A percentile compares a stretch with the other conserved stretches of the same genome.
These are phyloP conservation scores for Suhomyces faveliae DNA, from an alignment of 805 yeast species.

Conservation along the genomic window DNA sequence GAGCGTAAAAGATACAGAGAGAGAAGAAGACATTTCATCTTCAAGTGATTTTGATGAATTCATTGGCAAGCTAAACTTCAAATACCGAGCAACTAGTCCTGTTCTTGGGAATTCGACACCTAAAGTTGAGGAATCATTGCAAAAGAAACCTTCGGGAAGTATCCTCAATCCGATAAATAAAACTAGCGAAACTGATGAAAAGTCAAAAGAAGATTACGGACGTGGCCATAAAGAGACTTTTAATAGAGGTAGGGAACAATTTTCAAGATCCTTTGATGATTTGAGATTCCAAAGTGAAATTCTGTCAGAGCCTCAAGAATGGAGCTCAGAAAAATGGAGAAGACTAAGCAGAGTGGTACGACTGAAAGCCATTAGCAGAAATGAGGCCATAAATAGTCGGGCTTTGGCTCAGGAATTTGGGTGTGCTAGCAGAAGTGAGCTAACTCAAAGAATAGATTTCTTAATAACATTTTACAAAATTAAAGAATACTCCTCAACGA, in stretches of 20 bases:
- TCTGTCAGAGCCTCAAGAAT: constrained; percentile 8
- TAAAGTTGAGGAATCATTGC: not conserved
- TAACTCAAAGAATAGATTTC: constrained; percentile 31
- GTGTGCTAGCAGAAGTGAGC: constrained; percentile 27
- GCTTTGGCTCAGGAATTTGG: constrained; percentile 26
- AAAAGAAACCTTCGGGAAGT: not conserved
- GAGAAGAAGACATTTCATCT: constrained; percentile 2
- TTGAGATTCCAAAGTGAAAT: not conserved
- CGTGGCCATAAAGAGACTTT: not conserved
- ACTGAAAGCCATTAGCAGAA: constrained; percentile 24
- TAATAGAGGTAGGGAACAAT: not conserved
- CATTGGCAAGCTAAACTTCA: constrained; percentile 8
- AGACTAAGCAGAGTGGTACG: constrained; percentile 28
- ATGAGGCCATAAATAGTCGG: constrained; percentile 29
- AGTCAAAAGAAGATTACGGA: not conserved
- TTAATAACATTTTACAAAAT: constrained; percentile 12
- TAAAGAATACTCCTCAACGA: not conserved
- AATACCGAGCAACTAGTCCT: constrained; percentile 9
- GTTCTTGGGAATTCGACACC: constrained; percentile 12
- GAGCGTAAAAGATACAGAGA: constrained; percentile 3
- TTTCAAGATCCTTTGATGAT: not conserved
- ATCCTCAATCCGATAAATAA: not conserved
- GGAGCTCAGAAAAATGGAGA: constrained; percentile 35
- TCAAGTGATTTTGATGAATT: constrained; percentile 11
- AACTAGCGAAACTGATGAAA: not conserved